Evolutionary conservation across 257 asterid species (phyloP).

Genomic region (Solanum corneliomulleri): DNA sequence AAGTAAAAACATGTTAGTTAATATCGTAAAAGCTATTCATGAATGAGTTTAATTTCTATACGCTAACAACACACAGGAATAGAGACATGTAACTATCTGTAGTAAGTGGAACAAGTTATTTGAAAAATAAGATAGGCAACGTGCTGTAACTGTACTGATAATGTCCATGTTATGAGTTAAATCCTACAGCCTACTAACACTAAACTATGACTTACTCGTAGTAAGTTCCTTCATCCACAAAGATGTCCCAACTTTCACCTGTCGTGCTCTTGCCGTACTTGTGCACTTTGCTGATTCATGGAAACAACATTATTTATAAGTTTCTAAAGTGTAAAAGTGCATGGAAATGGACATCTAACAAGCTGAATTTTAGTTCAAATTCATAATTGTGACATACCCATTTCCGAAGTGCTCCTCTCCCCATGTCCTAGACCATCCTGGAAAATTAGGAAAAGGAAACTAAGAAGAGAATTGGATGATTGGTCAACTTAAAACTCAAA

Average conservation of each 20-base stretch:
- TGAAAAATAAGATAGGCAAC: neutral
- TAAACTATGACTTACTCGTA: conserved; percentile 52
- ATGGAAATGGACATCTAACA: neutral
- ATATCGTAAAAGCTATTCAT: neutral
- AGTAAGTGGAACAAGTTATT: neutral
- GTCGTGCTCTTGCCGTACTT: conserved; percentile 96
- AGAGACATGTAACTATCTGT: neutral
- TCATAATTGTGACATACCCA: conserved; percentile 38
- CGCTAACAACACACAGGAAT: neutral
- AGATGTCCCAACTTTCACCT: conserved; percentile 98
- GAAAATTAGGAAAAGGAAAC: neutral
- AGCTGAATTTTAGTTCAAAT: neutral
- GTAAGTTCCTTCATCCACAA: conserved; percentile 90
- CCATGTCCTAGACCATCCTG: conserved; percentile 99
- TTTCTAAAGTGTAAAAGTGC: neutral
- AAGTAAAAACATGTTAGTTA: neutral
- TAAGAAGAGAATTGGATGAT: neutral
- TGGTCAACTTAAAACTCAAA: neutral
- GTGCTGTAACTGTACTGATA: neutral
- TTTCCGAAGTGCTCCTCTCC: conserved; percentile 99
- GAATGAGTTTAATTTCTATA: neutral
- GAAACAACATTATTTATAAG: neutral
- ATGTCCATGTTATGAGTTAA: neutral
- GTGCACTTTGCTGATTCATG: conserved; percentile 80
- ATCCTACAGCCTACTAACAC: neutral